Base-by-base conservation (phyloP, 345 rosid species). In the Eutrema japonicum region DNA sequence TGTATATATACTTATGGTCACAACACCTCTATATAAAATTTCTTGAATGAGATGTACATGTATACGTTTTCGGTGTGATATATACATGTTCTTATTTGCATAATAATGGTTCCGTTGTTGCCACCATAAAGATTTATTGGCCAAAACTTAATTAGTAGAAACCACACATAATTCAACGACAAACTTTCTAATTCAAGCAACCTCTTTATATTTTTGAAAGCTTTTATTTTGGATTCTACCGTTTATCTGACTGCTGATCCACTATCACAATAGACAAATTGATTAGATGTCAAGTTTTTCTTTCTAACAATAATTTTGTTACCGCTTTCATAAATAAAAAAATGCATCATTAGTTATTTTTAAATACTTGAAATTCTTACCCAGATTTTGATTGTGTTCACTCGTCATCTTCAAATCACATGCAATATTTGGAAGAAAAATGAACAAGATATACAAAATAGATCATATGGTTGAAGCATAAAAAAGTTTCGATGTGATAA, bases 61-160 rank as follows among this genome's bases (percentile, higher is more conserved):
- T 33, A 18, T 58, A 59, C 8, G 10, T 40, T 38, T 43, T 12
- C 38, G 59, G 48, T 59, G 33, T 40, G 16, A 22, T 59, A 47
- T 33, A 64, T 55, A 47, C 45, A 64, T 55, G 41, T 47, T 47
- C 55, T 64, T 32, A 47, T 64, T 47, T 64, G 42, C 54, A 16
- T 37, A 64, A 16, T 37, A 64, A 32, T 35, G 68, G 29, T 33
- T 64, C 10, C 16, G 27, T 30, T 47, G 14, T 27, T 61, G 49
- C 12, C 49, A 42, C 37, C 55, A 5, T 46, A 35, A 10, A 48
- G 8, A 48, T 43, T 29, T 4, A 18, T 47, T 36, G 33, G 35
- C 16, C 57, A 48, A 11, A 48, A 35, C 6, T 18, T 48, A 16
- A 16, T 16, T 16, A 18, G 26, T 64, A 18, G 22, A 64, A 65